Conservation (phyloP, 2,329 filamentous ascomycete genomes). For the Trichoderma sp. region DNA sequence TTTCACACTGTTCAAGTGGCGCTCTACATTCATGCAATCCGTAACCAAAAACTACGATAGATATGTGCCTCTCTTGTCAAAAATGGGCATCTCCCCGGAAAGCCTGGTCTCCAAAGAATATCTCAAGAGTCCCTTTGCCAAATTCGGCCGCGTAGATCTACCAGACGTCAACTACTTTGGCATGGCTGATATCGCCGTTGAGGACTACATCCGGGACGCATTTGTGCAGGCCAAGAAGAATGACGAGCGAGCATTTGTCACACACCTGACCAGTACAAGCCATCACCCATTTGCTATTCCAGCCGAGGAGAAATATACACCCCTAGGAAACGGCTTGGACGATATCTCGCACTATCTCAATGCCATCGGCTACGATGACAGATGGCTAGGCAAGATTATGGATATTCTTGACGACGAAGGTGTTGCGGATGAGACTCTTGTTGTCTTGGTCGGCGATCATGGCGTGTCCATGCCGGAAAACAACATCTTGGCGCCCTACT, state of each 20-base stretch:
- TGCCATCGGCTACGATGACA: constrained; percentile 37
- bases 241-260: constrained; percentile 38
- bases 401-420: constrained; percentile 36
- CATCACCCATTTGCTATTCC: constrained; percentile 40
- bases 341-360: constrained; percentile 41
- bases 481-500: constrained; percentile 36
- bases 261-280: constrained; percentile 41
- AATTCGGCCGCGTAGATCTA: constrained; percentile 34
- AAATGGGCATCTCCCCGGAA: constrained; percentile 35
- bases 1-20: constrained; percentile 36
- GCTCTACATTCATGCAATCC: constrained; percentile 38
- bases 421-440: constrained; percentile 38
- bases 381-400: constrained; percentile 38
- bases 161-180: constrained; percentile 41
- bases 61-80: constrained; percentile 33
- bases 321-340: constrained; percentile 33
- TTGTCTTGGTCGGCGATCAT: constrained; percentile 39
- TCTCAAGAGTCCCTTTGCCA: constrained; percentile 34
- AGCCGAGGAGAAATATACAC: constrained; percentile 33
- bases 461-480: constrained; percentile 40
- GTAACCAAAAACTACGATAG: constrained; percentile 38
- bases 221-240: constrained; percentile 36
- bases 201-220: constrained; percentile 39
- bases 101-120: constrained; percentile 36
- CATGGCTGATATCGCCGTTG: constrained; percentile 36